A percentile compares a stretch with the other conserved stretches of the same genome.
These are phyloP conservation scores for Globisporangium apiculatum DNA, from an alignment of 352 stramenopile species.

Conservation along the genomic window DNA sequence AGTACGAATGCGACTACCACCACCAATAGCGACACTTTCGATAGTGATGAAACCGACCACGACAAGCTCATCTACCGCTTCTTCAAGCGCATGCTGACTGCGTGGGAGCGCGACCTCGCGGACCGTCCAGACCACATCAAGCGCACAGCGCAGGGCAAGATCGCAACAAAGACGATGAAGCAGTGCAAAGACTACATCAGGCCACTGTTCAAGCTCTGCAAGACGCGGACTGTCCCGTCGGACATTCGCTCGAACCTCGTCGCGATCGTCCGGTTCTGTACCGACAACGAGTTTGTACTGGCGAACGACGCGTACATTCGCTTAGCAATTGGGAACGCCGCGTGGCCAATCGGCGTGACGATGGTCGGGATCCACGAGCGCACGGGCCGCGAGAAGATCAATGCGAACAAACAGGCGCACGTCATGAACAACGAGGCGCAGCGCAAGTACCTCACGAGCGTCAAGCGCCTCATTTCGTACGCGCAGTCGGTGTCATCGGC, in stretches of 20 bases:
- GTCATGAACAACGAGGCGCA: constrained; percentile 99
- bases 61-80: constrained; percentile 85
- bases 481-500: constrained; percentile 87
- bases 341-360: constrained; percentile 99
- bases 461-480: constrained; percentile 98
- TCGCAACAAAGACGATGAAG: constrained; percentile 96
- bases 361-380: constrained; percentile 99
- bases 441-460: constrained; percentile 97
- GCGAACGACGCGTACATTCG: constrained; percentile 98
- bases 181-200: constrained; percentile 99
- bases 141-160: constrained; percentile 86
- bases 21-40: constrained; percentile 7
- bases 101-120: constrained; percentile 92
- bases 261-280: constrained; percentile 94
- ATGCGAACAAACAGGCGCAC: constrained; percentile 97
- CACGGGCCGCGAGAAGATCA: constrained; percentile 93
- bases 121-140: constrained; percentile 85
- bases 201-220: constrained; percentile 96
- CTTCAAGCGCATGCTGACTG: constrained; percentile 91
- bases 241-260: constrained; percentile 86
- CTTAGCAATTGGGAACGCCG: constrained; percentile 95
- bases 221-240: constrained; percentile 83
- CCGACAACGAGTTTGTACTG: constrained; percentile 90
- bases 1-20: not conserved
- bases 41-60: constrained; percentile 37